Base-by-base conservation (phyloP, 1,139 yeast genomes). In the Yamadazyma oceani region DNA sequence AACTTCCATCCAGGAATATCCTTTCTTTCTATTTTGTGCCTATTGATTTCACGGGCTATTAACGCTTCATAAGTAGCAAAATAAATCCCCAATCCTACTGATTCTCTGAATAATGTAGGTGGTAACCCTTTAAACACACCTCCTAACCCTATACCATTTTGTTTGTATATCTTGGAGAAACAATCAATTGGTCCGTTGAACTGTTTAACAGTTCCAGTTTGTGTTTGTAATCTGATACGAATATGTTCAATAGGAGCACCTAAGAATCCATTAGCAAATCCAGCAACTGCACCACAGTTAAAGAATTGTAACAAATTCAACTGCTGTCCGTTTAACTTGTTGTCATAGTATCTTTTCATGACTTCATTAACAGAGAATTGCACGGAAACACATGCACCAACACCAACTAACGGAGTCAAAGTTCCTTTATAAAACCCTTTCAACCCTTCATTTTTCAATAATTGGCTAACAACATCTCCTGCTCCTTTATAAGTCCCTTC, bases 191-290 rank as follows among this genome's bases (percentile, higher is more conserved):
- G 97, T 1, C 97, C 97, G 41, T 68, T 64, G 53, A 80, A 86
- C 13, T 51, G 45, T 43, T 62, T 62, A 31, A 67, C 62, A 11
- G 69, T 32, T 2, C 71, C 72, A 4, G 85, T 78, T 60, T 88
- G 96, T 3, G 95, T 85, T 62, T 89, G 97, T 48, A 89, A 71
- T 50, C 96, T 72, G 48, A 89, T 88, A 72, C 97, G 85, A 45
- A 90, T 78, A 57, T 88, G 97, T 58, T 90, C 97, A 46, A 90
- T 90, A 4, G 97, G 97, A 17, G 90, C 73, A 0, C 96, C 96
- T 49, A 90, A 63, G 41, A 88, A 78, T 2, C 95, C 87, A 64
- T 87, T 89, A 32, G 95, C 90, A 43, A 86, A 67, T 30, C 97
- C 97, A 29, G 95, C 96, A 12, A 84, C 88, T 1, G 83, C 82